These are phyloP conservation scores for Melastoma malabathricum DNA, from an alignment of 345 rosid species.

Conservation along the genomic window DNA sequence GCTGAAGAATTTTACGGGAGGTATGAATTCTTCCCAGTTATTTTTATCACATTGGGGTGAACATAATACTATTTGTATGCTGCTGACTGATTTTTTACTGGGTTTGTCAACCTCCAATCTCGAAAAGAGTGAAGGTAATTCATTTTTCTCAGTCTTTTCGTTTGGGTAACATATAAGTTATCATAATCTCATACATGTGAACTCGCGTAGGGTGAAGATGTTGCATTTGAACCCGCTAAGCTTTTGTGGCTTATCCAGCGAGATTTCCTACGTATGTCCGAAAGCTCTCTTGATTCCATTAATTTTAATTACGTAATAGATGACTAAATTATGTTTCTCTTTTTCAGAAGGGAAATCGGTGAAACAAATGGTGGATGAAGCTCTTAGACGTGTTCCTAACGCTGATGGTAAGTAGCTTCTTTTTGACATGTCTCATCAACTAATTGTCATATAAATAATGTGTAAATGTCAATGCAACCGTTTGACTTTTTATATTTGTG, in stretches of 20 bases:
- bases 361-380: slow-evolving; percentile 94
- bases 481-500: slow-evolving; percentile 12
- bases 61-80: not conserved
- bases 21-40: slow-evolving; percentile 17
- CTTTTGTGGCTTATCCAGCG: slow-evolving; percentile 99
- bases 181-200: slow-evolving; percentile 10
- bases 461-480: no score
- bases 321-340: slow-evolving; percentile 4
- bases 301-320: no score
- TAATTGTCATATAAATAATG: no score
- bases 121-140: slow-evolving; percentile 86
- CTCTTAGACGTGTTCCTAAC: slow-evolving; percentile 79
- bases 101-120: slow-evolving; percentile 19
- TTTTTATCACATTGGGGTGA: no score
- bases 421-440: no score
- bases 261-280: slow-evolving; percentile 85
- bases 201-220: slow-evolving; percentile 72
- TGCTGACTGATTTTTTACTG: slow-evolving; percentile 31
- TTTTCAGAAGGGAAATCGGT: slow-evolving; percentile 89
- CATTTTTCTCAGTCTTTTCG: slow-evolving; percentile 11
- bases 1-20: slow-evolving; percentile 99
- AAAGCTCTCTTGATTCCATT: slow-evolving; percentile 3
- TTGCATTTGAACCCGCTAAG: slow-evolving; percentile 95
- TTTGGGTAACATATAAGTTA: not conserved
- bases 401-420: slow-evolving; percentile 42